Conservation (phyloP, 768 basidiomycete genomes). For the Lactifluus pinguis region DNA sequence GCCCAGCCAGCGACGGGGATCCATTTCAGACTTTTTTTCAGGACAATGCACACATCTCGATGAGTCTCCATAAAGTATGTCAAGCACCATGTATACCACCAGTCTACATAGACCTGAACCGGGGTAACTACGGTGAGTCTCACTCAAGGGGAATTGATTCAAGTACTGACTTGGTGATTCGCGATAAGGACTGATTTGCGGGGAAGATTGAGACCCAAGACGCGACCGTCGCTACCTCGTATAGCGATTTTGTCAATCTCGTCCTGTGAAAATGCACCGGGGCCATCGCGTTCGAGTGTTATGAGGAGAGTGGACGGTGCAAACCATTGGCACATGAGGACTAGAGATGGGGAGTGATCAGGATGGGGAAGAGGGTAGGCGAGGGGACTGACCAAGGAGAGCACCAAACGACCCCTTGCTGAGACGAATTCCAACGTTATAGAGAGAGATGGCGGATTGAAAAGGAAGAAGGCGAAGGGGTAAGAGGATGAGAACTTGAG, state of each 20-base stretch:
- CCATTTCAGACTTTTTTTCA: constrained; percentile 86
- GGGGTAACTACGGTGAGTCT: background rate
- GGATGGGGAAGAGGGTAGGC: background rate
- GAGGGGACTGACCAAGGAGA: constrained; percentile 48
- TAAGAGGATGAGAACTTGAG: constrained; percentile 64
- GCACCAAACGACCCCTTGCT: constrained; percentile 79
- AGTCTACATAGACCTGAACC: constrained; percentile 62
- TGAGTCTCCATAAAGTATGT: constrained; percentile 61
- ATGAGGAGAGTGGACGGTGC: constrained; percentile 65
- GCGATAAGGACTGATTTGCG: constrained; percentile 76
- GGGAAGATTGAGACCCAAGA: constrained; percentile 59
- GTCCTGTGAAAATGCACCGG: constrained; percentile 50
- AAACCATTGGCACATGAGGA: constrained; percentile 75
- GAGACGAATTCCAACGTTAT: constrained; percentile 63
- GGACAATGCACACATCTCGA: constrained; percentile 75
- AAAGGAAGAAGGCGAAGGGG: constrained; percentile 61
- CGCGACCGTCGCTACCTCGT: constrained; percentile 46
- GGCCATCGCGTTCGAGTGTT: constrained; percentile 64
- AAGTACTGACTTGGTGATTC: constrained; percentile 72
- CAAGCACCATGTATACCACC: constrained; percentile 83
- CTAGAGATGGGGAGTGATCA: constrained; percentile 28
- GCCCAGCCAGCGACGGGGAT: constrained; percentile 88
- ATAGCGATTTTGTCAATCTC: constrained; percentile 53
- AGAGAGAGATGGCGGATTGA: constrained; percentile 42
- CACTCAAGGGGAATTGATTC: background rate